These are phyloP conservation scores for Polytrichum formosum DNA, from an alignment of 225 moss, liverwort and hornwort species.

Conservation along the genomic window DNA sequence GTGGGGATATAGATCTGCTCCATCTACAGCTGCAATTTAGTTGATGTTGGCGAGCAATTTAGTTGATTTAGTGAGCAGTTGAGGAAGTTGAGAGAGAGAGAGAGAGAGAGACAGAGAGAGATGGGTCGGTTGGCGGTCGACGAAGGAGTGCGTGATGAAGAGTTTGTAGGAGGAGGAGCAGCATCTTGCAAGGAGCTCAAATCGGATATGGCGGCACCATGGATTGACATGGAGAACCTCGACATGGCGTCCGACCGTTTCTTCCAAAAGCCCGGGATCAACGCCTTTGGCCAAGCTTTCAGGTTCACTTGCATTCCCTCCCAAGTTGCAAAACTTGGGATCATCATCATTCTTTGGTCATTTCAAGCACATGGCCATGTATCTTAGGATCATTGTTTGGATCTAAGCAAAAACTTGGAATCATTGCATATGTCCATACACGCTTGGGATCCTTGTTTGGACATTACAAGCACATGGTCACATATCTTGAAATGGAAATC, in stretches of 20 bases:
- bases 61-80: no score
- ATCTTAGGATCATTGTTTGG: no score
- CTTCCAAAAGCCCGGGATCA: conserved; percentile 43
- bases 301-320: conserved; percentile 19
- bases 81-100: no score
- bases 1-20: no score
- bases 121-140: conserved; percentile 23
- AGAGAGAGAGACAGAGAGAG: no score
- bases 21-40: no score
- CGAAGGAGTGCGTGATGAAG: background rate
- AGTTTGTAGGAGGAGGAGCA: background rate
- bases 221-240: conserved; percentile 11
- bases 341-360: background rate
- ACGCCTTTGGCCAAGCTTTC: conserved; percentile 64
- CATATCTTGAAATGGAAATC: no score
- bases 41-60: no score
- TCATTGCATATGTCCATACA: background rate
- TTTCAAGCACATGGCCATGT: background rate
- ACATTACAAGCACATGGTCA: background rate
- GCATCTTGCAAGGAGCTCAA: conserved; percentile 1
- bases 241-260: conserved; percentile 12
- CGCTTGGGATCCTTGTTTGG: background rate
- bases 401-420: no score
- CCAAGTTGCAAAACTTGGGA: background rate
- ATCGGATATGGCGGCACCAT: conserved; percentile 21